Conservation (phyloP, 192 early-diverging fungal species). For the Coemansia sp. region DNA sequence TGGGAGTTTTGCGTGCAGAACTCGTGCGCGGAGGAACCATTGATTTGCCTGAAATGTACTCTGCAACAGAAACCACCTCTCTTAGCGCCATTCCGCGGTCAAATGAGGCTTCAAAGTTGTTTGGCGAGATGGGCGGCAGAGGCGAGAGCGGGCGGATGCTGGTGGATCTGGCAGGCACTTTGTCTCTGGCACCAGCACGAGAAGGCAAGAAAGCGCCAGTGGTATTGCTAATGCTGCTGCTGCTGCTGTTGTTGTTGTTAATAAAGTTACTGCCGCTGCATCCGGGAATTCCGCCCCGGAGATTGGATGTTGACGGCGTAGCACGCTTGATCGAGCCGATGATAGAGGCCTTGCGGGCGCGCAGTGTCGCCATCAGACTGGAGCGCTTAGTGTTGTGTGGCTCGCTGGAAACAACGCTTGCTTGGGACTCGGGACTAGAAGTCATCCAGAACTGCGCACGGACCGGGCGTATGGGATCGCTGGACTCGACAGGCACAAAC, state of each 20-base stretch:
- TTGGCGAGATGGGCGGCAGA: conserved; percentile 43
- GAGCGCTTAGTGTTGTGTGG: conserved; percentile 16
- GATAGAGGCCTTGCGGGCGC: conserved; percentile 39
- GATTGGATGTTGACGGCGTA: conserved; percentile 17
- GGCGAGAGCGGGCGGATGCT: conserved; percentile 43
- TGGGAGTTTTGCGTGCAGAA: conserved; percentile 14
- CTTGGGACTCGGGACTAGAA: conserved; percentile 38
- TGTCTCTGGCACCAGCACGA: conserved; percentile 10
- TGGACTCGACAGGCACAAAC: conserved; percentile 17
- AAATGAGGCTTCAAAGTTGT: conserved; percentile 53
- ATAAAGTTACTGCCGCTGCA: background rate
- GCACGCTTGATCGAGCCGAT: conserved; percentile 43
- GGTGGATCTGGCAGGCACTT: conserved; percentile 17
- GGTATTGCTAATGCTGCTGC: background rate
- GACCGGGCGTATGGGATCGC: conserved; percentile 1
- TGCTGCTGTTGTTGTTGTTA: background rate
- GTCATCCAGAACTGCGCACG: conserved; percentile 54
- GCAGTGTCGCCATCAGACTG: conserved; percentile 32
- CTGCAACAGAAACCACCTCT: conserved; percentile 27
- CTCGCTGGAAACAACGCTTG: conserved; percentile 19
- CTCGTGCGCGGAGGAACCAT: conserved; percentile 30
- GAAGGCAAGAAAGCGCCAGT: background rate
- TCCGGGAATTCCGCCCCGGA: background rate
- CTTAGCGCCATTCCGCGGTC: conserved; percentile 44
- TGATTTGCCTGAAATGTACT: conserved; percentile 19